These are phyloP conservation scores for Rhododendron mucronatum DNA, from an alignment of 148 eudicot species.

Conservation along the genomic window DNA sequence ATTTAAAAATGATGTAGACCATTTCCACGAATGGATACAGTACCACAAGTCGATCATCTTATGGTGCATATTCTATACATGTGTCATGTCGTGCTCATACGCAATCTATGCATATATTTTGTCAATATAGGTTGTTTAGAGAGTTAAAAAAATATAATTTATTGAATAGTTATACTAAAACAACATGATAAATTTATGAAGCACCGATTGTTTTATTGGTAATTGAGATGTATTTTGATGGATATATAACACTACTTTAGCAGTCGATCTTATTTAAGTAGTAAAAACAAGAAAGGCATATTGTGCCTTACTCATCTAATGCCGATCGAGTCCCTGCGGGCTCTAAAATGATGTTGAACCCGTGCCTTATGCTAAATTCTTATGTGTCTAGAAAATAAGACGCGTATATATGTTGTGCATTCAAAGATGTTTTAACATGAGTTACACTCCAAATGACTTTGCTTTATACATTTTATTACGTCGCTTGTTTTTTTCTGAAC, in stretches of 20 bases:
- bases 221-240: not conserved
- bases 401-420: too few species aligned
- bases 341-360: too few species aligned
- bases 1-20: too few species aligned
- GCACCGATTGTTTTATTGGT: too few species aligned
- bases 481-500: too few species aligned
- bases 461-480: too few species aligned
- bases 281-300: not conserved
- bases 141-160: not conserved
- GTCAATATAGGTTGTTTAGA: not conserved
- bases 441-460: too few species aligned
- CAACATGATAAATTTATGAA: too few species aligned
- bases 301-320: not conserved
- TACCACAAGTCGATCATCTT: not conserved
- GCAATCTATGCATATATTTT: not conserved
- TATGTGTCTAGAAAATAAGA: too few species aligned
- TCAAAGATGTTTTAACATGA: too few species aligned
- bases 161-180: not conserved
- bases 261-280: not conserved
- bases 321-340: too few species aligned
- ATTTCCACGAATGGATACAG: not conserved
- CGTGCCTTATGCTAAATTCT: too few species aligned
- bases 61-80: not conserved
- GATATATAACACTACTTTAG: not conserved
- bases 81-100: not conserved